Evolutionary conservation across 2,329 filamentous ascomycete genomes (phyloP), one percentile per base, ranked within the genome.

Genomic region (Rachicladosporium sp.): DNA sequence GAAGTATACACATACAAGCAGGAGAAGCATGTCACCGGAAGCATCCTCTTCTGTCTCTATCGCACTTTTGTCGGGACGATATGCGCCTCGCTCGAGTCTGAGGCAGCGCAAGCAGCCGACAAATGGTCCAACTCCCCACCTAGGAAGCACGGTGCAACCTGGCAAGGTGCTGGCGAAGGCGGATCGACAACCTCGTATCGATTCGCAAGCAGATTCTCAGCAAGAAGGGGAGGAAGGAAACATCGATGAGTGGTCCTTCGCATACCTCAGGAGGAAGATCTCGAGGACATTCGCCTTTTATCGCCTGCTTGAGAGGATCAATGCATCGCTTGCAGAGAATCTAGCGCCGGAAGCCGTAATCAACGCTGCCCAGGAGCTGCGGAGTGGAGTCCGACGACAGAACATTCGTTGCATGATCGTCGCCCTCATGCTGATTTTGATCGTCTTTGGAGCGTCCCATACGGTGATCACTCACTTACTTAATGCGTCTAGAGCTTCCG

Each of bases 401-500:
- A 23, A 21, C 29, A 31, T 31, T 7, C 40, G 36, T 27, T 36
- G 31, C 38, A 6, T 44, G 33, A 42, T 51, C 32, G 13, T 41
- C 33, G 33, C 47, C 7, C 10, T 48, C 31, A 46, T 50, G 23
- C 33, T 45, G 12, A 41, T 53, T 36, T 30, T 52, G 34, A 36
- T 54, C 37, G 48, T 50, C 31, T 49, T 52, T 36, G 50, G 53
- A n/a, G 23, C 43, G 4, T 31, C 50, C 3, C 49, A 45, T 27
- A 33, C 31, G 7, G 23, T 53, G 44, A 21, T 50, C 38, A 48
- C 52, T 40, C 48, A 51, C 50, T 52, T 57, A 55, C 52, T 58
- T 35, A 23, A 36, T 21, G 31, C 38, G 21, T 48, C 49, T 41
- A 56, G 53, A 43, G 54, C 42, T 32, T 48, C 46, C 36, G 54